phyloP scores from a whole-genome alignment of 2,329 filamentous ascomycete species.

The Bipolaris cookei region DNA sequence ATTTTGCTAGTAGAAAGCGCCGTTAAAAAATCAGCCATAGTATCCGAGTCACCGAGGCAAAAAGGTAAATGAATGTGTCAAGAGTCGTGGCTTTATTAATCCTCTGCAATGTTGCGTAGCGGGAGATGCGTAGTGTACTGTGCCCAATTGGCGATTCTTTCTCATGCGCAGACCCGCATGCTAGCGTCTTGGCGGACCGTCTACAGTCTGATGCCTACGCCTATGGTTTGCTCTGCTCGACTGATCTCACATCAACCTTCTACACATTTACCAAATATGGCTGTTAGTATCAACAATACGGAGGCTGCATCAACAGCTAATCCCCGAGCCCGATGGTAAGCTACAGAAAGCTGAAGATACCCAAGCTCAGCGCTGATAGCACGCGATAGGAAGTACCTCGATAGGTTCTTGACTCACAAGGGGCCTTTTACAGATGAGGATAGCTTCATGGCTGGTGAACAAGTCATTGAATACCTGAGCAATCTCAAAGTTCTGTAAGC shows the following conservation, averaged over 20 bases:
- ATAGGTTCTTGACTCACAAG: slow-evolving; percentile 75
- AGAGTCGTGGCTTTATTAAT: neutral
- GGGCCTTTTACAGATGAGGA: slow-evolving; percentile 80
- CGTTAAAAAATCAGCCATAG: slow-evolving; percentile 59
- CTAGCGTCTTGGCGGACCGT: slow-evolving; percentile 35
- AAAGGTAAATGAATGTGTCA: neutral
- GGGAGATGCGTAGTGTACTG: slow-evolving; percentile 4
- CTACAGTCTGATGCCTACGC: slow-evolving; percentile 35
- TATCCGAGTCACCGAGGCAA: neutral
- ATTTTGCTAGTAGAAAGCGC: slow-evolving; percentile 53
- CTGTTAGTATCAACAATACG: slow-evolving; percentile 22
- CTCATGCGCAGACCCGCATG: slow-evolving; percentile 15
- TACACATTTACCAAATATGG: slow-evolving; percentile 31
- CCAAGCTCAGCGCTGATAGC: slow-evolving; percentile 25
- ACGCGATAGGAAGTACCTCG: slow-evolving; percentile 75
- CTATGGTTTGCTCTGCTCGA: slow-evolving; percentile 23
- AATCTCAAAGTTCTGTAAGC: slow-evolving; percentile 67
- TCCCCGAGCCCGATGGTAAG: slow-evolving; percentile 55
- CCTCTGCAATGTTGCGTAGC: slow-evolving; percentile 1
- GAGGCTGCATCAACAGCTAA: slow-evolving; percentile 20
- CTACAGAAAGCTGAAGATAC: neutral
- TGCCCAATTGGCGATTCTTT: slow-evolving; percentile 31
- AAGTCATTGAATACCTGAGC: slow-evolving; percentile 52
- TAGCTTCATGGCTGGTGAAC: slow-evolving; percentile 57
- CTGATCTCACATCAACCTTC: slow-evolving; percentile 11